phyloP scores from a whole-genome alignment of 331 rosid species.

The Spiraea crenata region DNA sequence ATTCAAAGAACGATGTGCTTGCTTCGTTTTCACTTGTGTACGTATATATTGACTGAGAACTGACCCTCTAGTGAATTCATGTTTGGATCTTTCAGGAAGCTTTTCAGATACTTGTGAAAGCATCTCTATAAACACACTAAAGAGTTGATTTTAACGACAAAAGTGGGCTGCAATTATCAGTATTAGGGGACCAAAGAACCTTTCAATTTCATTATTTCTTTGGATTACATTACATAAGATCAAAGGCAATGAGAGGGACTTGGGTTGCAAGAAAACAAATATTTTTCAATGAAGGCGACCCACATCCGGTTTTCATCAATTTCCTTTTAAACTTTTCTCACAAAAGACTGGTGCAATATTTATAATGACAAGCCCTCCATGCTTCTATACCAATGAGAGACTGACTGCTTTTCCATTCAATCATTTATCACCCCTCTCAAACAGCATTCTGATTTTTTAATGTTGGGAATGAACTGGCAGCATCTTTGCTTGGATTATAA shows the following conservation, averaged over 20 bases:
- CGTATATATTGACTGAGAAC: not conserved
- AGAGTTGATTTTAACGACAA: constrained; percentile 67
- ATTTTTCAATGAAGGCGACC: constrained; percentile 47
- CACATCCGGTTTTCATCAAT: constrained; percentile 43
- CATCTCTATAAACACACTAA: constrained; percentile 8
- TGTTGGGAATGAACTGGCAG: constrained; percentile 81
- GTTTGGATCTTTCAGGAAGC: constrained; percentile 31
- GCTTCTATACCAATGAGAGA: constrained; percentile 36
- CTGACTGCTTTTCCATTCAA: constrained; percentile 61
- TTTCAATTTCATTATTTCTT: constrained; percentile 32
- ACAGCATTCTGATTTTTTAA: constrained; percentile 51
- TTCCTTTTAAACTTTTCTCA: not conserved
- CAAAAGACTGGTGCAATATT: constrained; percentile 36
- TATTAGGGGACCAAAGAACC: constrained; percentile 39
- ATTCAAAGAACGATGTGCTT: too few relatives aligned
- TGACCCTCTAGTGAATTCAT: constrained; percentile 37
- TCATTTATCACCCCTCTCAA: constrained; percentile 73
- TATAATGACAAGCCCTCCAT: constrained; percentile 52
- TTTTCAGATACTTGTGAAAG: constrained; percentile 16
- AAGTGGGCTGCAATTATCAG: constrained; percentile 62
- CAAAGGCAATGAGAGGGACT: constrained; percentile 34
- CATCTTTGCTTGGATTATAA: constrained; percentile 65
- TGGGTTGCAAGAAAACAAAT: constrained; percentile 21
- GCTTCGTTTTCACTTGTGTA: too few relatives aligned
- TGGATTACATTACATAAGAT: constrained; percentile 11